phyloP scores from a whole-genome alignment of 257 asterid genomes.

The Solanum virginianum region DNA sequence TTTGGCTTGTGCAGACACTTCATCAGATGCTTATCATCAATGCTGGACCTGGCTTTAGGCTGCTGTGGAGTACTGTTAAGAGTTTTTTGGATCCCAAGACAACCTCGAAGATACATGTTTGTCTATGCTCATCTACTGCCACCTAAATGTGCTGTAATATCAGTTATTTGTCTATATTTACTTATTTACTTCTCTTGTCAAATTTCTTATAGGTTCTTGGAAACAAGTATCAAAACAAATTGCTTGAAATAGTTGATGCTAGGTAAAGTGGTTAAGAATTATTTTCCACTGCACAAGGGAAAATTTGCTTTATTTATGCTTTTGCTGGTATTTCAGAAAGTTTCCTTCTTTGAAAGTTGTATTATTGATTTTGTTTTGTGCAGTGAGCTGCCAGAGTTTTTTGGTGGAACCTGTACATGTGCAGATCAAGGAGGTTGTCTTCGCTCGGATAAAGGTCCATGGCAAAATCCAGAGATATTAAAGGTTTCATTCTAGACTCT shows the following conservation, averaged over 20 bases:
- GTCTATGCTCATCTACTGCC: constrained; percentile 10
- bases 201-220: constrained; percentile 58
- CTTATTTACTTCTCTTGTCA: neutral
- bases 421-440: constrained; percentile 75
- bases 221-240: constrained; percentile 60
- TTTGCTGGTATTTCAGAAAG: neutral
- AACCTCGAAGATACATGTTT: constrained; percentile 63
- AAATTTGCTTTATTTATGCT: neutral
- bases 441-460: constrained; percentile 80
- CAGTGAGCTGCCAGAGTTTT: constrained; percentile 72
- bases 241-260: constrained; percentile 65
- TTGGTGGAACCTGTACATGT: constrained; percentile 71
- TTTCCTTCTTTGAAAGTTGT: neutral
- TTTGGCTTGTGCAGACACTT: constrained; percentile 46
- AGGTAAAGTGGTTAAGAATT: constrained; percentile 30
- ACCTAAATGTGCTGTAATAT: neutral
- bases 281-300: neutral
- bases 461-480: constrained; percentile 63
- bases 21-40: constrained; percentile 78
- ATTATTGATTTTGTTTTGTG: neutral
- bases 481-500: constrained; percentile 27
- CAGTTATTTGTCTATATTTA: constrained; percentile 2
- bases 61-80: constrained; percentile 62
- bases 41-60: constrained; percentile 77
- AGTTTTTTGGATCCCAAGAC: constrained; percentile 64